A percentile compares a stretch with the other conserved stretches of the same genome.
These are phyloP conservation scores for Sclerotinia spermophila DNA, from an alignment of 2,329 filamentous ascomycete genomes.

Conservation along the genomic window DNA sequence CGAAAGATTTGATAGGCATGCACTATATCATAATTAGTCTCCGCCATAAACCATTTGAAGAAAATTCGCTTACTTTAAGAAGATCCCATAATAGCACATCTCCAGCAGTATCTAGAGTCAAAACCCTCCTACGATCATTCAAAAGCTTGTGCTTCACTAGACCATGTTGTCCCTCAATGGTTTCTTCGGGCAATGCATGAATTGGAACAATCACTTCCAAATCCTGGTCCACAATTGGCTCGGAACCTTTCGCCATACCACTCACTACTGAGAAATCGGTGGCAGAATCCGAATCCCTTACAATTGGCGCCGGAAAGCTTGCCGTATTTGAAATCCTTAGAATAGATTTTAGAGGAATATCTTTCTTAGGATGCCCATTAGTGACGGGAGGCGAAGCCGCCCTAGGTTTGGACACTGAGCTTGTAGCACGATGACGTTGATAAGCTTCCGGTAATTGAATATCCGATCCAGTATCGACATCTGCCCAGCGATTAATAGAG, in stretches of 20 bases:
- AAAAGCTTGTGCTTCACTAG: slow-evolving; percentile 89
- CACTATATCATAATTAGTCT: slow-evolving; percentile 54
- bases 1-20: slow-evolving; percentile 83
- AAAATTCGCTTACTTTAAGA: slow-evolving; percentile 57
- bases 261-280: slow-evolving; percentile 47
- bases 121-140: slow-evolving; percentile 82
- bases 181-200: slow-evolving; percentile 67
- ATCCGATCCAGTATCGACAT: slow-evolving; percentile 74
- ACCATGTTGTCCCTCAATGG: slow-evolving; percentile 92
- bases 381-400: slow-evolving; percentile 39
- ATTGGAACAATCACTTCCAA: slow-evolving; percentile 56
- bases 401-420: slow-evolving; percentile 41
- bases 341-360: slow-evolving; percentile 74
- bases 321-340: slow-evolving; percentile 82
- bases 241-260: slow-evolving; percentile 53
- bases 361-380: slow-evolving; percentile 47
- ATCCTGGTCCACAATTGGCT: slow-evolving; percentile 50
- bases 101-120: slow-evolving; percentile 91
- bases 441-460: slow-evolving; percentile 60
- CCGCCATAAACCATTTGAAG: slow-evolving; percentile 24
- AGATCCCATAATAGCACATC: slow-evolving; percentile 96
- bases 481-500: slow-evolving; percentile 70
- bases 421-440: slow-evolving; percentile 46
- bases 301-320: slow-evolving; percentile 58
- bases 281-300: slow-evolving; percentile 53